Evolutionary conservation across 805 yeast genomes (phyloP).

Genomic region (Saturnispora halmiae): DNA sequence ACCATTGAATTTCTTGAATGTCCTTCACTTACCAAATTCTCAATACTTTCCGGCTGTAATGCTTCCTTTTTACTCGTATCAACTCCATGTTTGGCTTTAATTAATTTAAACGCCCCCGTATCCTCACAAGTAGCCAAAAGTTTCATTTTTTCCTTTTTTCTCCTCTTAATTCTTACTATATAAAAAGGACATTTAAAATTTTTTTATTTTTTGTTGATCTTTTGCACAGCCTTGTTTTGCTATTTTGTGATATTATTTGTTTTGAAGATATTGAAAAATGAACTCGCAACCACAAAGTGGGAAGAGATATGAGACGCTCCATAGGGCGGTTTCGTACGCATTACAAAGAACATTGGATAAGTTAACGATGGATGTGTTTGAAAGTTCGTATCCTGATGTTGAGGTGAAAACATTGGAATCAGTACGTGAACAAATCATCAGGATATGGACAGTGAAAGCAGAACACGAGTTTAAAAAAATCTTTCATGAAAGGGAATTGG

Average conservation of each 20-base stretch:
- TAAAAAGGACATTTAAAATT: slow-evolving; percentile 1
- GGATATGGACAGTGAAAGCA: slow-evolving; percentile 36
- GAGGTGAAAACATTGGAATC: slow-evolving; percentile 35
- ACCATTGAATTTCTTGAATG: slow-evolving; percentile 29
- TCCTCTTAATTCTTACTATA: too few relatives aligned
- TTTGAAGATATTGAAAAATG: too few relatives aligned
- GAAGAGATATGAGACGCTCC: slow-evolving; percentile 28
- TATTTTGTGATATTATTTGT: neutral
- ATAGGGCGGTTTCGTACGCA: slow-evolving; percentile 29
- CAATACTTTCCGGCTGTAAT: slow-evolving; percentile 49
- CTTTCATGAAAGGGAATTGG: slow-evolving; percentile 36
- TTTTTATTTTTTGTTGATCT: neutral
- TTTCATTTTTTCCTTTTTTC: slow-evolving; percentile 37
- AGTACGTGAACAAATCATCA: slow-evolving; percentile 37
- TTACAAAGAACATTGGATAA: slow-evolving; percentile 36
- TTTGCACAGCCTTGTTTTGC: too few relatives aligned
- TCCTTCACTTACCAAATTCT: slow-evolving; percentile 23
- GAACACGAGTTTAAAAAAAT: slow-evolving; percentile 39
- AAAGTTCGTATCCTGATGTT: slow-evolving; percentile 38
- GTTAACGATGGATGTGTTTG: slow-evolving; percentile 35
- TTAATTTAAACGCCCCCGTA: slow-evolving; percentile 55
- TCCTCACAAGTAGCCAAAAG: slow-evolving; percentile 58
- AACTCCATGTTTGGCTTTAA: slow-evolving; percentile 56
- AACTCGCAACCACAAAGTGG: slow-evolving; percentile 8
- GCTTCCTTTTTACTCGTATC: slow-evolving; percentile 71